These are phyloP conservation scores for Starmerella apis DNA, from an alignment of 805 yeast species.

Conservation along the genomic window DNA sequence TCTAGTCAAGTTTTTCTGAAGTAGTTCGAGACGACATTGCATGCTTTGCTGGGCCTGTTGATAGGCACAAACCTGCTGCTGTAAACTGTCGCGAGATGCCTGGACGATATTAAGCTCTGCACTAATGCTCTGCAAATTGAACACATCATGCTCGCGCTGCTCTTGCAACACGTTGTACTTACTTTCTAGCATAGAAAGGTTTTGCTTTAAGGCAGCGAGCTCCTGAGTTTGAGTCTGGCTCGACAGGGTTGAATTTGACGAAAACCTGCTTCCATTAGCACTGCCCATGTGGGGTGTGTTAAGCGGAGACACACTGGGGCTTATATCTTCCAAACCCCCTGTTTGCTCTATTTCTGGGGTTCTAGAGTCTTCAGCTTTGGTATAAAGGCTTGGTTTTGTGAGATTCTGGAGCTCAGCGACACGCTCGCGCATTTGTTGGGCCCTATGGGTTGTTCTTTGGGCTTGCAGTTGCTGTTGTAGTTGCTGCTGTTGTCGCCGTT, in stretches of 20 bases:
- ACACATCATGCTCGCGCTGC: slow-evolving; percentile 11
- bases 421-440: slow-evolving; percentile 5
- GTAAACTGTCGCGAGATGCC: slow-evolving; percentile 27
- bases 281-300: not conserved
- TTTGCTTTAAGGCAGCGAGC: slow-evolving; percentile 10
- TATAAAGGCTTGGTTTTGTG: not conserved
- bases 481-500: not conserved
- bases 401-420: slow-evolving; percentile 2
- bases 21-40: slow-evolving; percentile 24
- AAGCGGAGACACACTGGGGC: not conserved
- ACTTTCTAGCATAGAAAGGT: slow-evolving; percentile 12
- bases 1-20: slow-evolving; percentile 25
- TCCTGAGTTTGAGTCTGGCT: slow-evolving; percentile 6
- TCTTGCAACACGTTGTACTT: slow-evolving; percentile 5
- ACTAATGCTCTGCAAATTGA: slow-evolving; percentile 14
- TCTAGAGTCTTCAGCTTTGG: not conserved
- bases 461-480: not conserved
- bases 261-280: not conserved
- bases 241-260: not conserved
- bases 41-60: slow-evolving; percentile 24
- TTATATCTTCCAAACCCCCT: not conserved
- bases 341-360: not conserved
- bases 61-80: slow-evolving; percentile 29
- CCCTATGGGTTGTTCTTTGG: not conserved
- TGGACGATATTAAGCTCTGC: slow-evolving; percentile 23